Percentiles rank a stretch among this genome's conserved stretches.
These are phyloP conservation scores for Monosporascus ibericus DNA, from an alignment of 2,329 filamentous ascomycete species.

Conservation along the genomic window DNA sequence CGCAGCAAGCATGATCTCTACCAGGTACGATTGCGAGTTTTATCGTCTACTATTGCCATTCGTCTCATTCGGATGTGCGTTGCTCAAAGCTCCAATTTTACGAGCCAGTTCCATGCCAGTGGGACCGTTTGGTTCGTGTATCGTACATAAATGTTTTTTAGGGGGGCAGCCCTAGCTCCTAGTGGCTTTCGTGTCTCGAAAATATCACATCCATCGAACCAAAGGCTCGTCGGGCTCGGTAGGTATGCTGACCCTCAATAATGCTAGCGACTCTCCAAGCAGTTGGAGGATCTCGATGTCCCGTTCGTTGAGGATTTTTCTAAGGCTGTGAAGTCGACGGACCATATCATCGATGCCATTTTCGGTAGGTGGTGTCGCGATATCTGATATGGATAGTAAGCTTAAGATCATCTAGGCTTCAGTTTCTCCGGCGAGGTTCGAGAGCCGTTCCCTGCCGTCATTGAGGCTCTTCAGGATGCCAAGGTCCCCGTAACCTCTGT, in stretches of 20 bases:
- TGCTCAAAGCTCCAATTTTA: no score
- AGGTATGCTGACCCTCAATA: neutral
- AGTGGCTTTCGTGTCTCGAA: neutral
- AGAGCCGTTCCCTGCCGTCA: constrained; percentile 83
- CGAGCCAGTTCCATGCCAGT: no score
- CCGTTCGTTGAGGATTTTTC: constrained; percentile 80
- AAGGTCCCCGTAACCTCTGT: constrained; percentile 77
- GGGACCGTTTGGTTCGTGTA: neutral
- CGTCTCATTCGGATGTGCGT: no score
- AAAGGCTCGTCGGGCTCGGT: neutral
- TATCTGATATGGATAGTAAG: constrained; percentile 4
- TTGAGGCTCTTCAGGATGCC: constrained; percentile 67
- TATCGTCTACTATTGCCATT: no score
- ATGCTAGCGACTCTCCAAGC: constrained; percentile 68
- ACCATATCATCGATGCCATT: constrained; percentile 87
- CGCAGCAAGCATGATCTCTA: constrained; percentile 86
- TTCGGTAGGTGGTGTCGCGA: constrained; percentile 56
- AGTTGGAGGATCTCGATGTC: constrained; percentile 76
- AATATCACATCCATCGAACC: neutral
- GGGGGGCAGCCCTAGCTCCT: no score
- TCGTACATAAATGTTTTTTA: neutral
- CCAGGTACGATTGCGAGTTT: constrained; percentile 45
- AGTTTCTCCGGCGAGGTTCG: constrained; percentile 87
- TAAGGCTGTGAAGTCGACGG: constrained; percentile 56
- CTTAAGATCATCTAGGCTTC: constrained; percentile 54